Percentiles rank a stretch among this genome's conserved stretches.
These are phyloP conservation scores for Theileria sp. DNA, from an alignment of 169 alveolate species.

Conservation along the genomic window DNA sequence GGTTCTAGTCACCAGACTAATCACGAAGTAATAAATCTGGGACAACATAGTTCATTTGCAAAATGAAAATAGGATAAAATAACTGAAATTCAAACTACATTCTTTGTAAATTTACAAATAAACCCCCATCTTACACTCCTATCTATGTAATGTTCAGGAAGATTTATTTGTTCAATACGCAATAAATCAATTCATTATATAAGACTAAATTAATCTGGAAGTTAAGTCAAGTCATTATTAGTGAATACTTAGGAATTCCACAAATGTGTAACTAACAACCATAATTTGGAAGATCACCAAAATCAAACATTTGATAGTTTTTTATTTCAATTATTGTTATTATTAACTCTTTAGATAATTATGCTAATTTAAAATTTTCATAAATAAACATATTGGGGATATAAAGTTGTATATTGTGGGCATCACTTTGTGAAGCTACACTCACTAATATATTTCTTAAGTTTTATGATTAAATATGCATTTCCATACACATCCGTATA, in stretches of 20 bases:
- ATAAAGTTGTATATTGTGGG: not conserved
- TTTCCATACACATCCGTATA: not conserved
- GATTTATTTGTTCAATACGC: not conserved
- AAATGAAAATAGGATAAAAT: not conserved
- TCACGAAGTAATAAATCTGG: not conserved
- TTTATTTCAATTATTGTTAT: not conserved
- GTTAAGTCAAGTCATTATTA: not conserved
- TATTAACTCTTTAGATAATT: not conserved
- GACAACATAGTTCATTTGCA: conserved; percentile 2
- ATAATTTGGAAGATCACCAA: not conserved
- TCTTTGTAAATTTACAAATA: not conserved
- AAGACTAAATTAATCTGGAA: not conserved
- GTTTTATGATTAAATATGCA: not conserved
- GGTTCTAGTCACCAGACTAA: conserved; percentile 18
- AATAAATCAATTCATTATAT: too few relatives aligned
- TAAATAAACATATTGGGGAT: not conserved
- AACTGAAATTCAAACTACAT: not conserved
- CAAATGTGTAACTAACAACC: not conserved
- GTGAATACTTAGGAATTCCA: not conserved
- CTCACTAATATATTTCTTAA: not conserved
- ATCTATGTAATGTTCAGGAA: not conserved
- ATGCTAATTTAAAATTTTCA: too few relatives aligned
- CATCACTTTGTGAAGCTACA: not conserved
- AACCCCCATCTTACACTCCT: conserved; percentile 6
- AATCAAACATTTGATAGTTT: not conserved